Base-by-base conservation (phyloP, 768 basidiomycete species). In the Xerocomus spinulosus region DNA sequence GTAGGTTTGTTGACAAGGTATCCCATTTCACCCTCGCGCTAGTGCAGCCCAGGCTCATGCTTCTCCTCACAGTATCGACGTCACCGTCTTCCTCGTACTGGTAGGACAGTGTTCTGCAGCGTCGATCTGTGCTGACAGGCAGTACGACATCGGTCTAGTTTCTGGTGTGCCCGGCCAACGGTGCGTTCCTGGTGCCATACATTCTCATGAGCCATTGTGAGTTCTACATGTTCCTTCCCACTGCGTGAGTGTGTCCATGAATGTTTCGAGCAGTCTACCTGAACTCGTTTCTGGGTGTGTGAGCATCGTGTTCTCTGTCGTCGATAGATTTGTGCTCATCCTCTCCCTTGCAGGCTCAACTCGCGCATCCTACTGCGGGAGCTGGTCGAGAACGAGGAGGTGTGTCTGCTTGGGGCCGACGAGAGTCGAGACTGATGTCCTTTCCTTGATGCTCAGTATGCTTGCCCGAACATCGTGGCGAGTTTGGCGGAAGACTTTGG, bases 281-380 rank as follows among this genome's bases (percentile, higher is more conserved):
- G 41, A 70, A 69, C 37, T 70, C 69, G 18, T 69, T 70, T 44
- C 46, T 69, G 44, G 69, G 68, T 48, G 61, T 69, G 68, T 69
- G 50, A 57, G 69, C 23, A 20, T 1, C 28, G 12, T n/a, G 9
- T 3, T 8, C 20, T 8, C 9, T 30, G 10, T 8, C 24, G 10
- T 5, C 15, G 13, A 18, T 21, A 23, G 6, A 14, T 4, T 6
- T 26, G 9, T 33, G 25, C 23, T 42, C 15, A 55, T 24, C 4
- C 10, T 3, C 10, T 4, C 10, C 20, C 21, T 8, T n/a, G n/a
- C 21, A 68, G 64, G 9, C 56, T 66, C 8, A 66, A 66, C 42
- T 66, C 63, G 5, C 66, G 64, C 5, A 37, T 54, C 9, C 45
- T 68, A 23, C 26, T 66, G 2, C 63, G 64, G 6, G 64, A 68